Conservation (phyloP, 108 stramenopile species). For the Tribonema minus region DNA sequence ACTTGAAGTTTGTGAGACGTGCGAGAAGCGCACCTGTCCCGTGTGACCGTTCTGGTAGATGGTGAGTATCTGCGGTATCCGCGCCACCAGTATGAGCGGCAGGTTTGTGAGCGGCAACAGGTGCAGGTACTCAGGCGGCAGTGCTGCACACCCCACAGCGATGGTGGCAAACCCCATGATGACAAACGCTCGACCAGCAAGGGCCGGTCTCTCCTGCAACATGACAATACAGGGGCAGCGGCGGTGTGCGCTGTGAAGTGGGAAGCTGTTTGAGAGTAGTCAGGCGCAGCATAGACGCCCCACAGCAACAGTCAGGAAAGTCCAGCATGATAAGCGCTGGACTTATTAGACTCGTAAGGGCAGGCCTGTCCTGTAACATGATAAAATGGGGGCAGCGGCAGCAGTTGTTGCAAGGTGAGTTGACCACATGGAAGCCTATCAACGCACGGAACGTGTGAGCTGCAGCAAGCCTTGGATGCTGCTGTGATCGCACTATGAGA, state of each 20-base stretch:
- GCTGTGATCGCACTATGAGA: too few species aligned
- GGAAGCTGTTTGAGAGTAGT: too few species aligned
- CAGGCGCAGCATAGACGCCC: too few species aligned
- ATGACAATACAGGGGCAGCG: not conserved
- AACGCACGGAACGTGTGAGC: too few species aligned
- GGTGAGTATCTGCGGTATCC: slow-evolving; percentile 33
- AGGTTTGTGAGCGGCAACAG: slow-evolving; percentile 19
- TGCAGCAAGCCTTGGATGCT: too few species aligned
- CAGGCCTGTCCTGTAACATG: slow-evolving; percentile 3
- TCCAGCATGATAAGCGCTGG: not conserved
- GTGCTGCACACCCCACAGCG: slow-evolving; percentile 5
- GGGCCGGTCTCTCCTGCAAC: not conserved
- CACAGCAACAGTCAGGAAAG: slow-evolving; percentile 2
- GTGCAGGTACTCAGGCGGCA: slow-evolving; percentile 4
- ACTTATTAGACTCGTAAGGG: not conserved
- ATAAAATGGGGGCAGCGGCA: not conserved
- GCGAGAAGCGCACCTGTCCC: slow-evolving; percentile 22
- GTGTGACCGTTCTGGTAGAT: slow-evolving; percentile 37
- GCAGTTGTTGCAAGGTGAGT: not conserved
- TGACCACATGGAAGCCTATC: too few species aligned
- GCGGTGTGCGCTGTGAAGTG: not conserved
- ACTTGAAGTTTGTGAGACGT: too few species aligned
- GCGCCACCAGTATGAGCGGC: slow-evolving; percentile 25
- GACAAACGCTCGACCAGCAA: not conserved
- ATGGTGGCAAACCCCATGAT: slow-evolving; percentile 4